These are phyloP conservation scores for Lentinus brumalis DNA, from an alignment of 768 basidiomycete genomes.

Conservation along the genomic window DNA sequence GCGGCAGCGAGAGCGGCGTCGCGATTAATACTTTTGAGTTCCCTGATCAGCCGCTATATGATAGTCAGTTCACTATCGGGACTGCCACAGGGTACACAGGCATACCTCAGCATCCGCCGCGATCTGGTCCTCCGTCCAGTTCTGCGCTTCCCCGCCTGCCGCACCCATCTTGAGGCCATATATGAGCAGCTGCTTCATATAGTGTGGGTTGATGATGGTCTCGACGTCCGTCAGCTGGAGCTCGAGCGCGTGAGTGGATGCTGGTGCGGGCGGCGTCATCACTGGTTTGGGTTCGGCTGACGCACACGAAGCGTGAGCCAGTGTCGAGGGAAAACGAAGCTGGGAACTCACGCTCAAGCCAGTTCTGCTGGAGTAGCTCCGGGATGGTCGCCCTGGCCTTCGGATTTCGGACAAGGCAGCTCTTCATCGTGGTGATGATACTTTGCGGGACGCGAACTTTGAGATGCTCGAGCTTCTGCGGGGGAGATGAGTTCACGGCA, in stretches of 20 bases:
- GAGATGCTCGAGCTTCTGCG: constrained; percentile 67
- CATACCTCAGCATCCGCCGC: constrained; percentile 58
- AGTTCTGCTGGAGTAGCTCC: constrained; percentile 78
- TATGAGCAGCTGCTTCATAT: constrained; percentile 72
- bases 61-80: neutral
- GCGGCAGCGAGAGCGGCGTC: neutral
- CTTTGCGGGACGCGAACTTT: constrained; percentile 69
- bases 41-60: constrained; percentile 15
- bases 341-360: constrained; percentile 60
- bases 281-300: constrained; percentile 32
- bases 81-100: neutral
- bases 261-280: constrained; percentile 29
- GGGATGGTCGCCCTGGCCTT: constrained; percentile 89
- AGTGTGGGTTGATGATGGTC: constrained; percentile 76
- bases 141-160: constrained; percentile 29
- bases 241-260: constrained; percentile 24
- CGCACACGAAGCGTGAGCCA: neutral
- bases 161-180: constrained; percentile 70
- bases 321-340: neutral
- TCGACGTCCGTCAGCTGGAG: constrained; percentile 51
- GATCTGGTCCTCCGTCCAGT: constrained; percentile 50
- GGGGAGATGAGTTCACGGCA: constrained; percentile 30
- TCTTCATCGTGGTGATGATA: constrained; percentile 82
- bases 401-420: constrained; percentile 75
- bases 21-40: constrained; percentile 14